Percentiles rank a stretch among this genome's conserved stretches.
These are phyloP conservation scores for Boletales sp. DNA, from an alignment of 768 basidiomycete species.

Conservation along the genomic window DNA sequence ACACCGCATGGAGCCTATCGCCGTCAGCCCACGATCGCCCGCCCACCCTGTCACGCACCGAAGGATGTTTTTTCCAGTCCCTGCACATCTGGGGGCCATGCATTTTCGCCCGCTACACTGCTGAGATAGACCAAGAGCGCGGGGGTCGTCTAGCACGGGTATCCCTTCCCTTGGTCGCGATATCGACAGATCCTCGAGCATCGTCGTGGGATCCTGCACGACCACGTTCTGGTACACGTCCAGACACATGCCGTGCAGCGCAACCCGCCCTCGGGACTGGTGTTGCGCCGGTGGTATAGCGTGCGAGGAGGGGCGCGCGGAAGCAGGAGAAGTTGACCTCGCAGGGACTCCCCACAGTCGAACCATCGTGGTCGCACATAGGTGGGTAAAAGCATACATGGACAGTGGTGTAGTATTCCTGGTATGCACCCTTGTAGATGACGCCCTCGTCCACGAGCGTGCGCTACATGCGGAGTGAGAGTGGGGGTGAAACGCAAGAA, in stretches of 20 bases:
- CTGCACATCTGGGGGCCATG: conserved; percentile 83
- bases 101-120: conserved; percentile 47
- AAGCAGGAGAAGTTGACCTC: conserved; percentile 84
- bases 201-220: conserved; percentile 39
- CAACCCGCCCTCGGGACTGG: conserved; percentile 1
- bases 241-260: conserved; percentile 47
- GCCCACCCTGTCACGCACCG: conserved; percentile 39
- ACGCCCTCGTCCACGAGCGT: conserved; percentile 55
- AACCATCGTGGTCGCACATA: conserved; percentile 68
- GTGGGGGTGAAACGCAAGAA: too few relatives aligned
- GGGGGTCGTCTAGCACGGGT: conserved; percentile 69
- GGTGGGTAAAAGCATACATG: conserved; percentile 82
- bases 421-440: conserved; percentile 82
- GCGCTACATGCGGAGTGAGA: conserved; percentile 34
- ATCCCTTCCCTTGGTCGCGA: conserved; percentile 80
- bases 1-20: conserved; percentile 74
- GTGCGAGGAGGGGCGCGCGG: conserved; percentile 48
- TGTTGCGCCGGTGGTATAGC: conserved; percentile 36
- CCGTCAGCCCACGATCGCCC: background rate
- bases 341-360: conserved; percentile 75
- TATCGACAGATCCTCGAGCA: conserved; percentile 74
- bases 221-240: conserved; percentile 53
- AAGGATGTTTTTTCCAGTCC: conserved; percentile 87
- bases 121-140: conserved; percentile 84
- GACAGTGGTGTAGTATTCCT: conserved; percentile 88